Percentiles rank a stretch among this genome's conserved stretches.
These are phyloP conservation scores for Salix suchowensis DNA, from an alignment of 345 rosid species.

Conservation along the genomic window DNA sequence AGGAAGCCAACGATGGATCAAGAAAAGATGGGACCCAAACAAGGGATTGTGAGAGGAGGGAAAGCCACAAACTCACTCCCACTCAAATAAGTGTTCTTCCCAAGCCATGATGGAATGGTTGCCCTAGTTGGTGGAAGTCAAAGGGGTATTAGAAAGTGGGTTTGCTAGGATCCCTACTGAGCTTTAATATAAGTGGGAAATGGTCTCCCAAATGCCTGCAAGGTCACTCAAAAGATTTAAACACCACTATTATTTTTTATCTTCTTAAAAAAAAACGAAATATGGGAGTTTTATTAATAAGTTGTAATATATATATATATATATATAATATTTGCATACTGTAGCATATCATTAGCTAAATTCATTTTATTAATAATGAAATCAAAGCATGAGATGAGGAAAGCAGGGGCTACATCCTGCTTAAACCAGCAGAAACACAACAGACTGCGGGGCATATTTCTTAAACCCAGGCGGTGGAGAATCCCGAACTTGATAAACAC, in stretches of 20 bases:
- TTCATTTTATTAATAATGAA: background rate
- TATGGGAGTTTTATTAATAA: too few relatives aligned
- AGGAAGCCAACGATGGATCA: background rate
- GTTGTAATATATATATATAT: too few relatives aligned
- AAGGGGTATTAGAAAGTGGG: conserved; percentile 26
- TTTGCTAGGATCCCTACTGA: conserved; percentile 10
- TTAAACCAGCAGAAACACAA: too few relatives aligned
- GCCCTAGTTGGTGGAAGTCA: conserved; percentile 38
- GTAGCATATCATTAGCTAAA: background rate
- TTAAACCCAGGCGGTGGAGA: too few relatives aligned
- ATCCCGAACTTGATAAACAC: too few relatives aligned
- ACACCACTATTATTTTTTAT: background rate
- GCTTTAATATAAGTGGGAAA: conserved; percentile 8
- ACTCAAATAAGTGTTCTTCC: conserved; percentile 18
- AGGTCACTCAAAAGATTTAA: conserved; percentile 1
- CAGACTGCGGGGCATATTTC: too few relatives aligned
- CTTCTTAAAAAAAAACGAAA: background rate
- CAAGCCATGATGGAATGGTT: conserved; percentile 25
- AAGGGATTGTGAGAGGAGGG: background rate
- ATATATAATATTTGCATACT: too few relatives aligned
- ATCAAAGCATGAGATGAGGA: too few relatives aligned
- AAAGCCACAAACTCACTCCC: conserved; percentile 25
- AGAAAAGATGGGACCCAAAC: conserved; percentile 11
- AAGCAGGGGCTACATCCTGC: too few relatives aligned
- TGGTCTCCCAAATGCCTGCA: conserved; percentile 47